Percentiles rank a stretch among this genome's conserved stretches.
Evolutionary conservation across 371 early-diverging fungal species (phyloP).

Genomic region (Paraphysoderma sedebokerense): DNA sequence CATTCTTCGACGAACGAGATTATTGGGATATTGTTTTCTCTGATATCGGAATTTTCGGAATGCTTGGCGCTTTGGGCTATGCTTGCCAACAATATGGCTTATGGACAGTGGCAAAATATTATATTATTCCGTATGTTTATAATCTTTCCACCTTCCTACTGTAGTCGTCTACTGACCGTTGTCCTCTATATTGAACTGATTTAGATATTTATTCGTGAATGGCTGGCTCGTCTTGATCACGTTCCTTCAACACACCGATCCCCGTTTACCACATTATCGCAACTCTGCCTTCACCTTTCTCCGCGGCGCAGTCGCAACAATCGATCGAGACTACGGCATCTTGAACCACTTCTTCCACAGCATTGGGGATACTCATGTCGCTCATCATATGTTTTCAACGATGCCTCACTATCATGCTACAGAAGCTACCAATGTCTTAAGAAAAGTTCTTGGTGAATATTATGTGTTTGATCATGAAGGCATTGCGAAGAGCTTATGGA

Average conservation of each 20-base stretch:
- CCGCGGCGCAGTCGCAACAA: constrained; percentile 62
- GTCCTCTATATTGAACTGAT: constrained; percentile 8
- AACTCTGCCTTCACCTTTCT: constrained; percentile 66
- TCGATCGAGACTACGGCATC: constrained; percentile 72
- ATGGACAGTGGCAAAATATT: constrained; percentile 47
- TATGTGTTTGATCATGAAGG: constrained; percentile 53
- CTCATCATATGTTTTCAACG: constrained; percentile 71
- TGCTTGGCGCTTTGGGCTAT: constrained; percentile 30
- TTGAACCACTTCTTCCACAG: constrained; percentile 65
- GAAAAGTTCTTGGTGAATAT: constrained; percentile 48
- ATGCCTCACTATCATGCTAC: constrained; percentile 83
- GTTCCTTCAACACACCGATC: constrained; percentile 74
- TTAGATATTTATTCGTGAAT: constrained; percentile 54
- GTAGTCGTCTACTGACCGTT: neutral
- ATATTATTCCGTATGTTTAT: constrained; percentile 57
- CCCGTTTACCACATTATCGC: constrained; percentile 58
- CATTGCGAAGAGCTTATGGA: constrained; percentile 40
- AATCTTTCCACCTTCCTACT: neutral
- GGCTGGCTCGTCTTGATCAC: constrained; percentile 77
- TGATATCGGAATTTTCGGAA: constrained; percentile 41
- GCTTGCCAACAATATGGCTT: constrained; percentile 26
- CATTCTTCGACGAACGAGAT: constrained; percentile 54
- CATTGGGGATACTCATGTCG: constrained; percentile 67
- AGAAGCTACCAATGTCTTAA: constrained; percentile 60
- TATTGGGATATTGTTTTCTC: constrained; percentile 41